Percentiles rank a stretch among this genome's conserved stretches.
Conservation (phyloP, 2,329 filamentous ascomycete species). For the Fusarium sp. region DNA sequence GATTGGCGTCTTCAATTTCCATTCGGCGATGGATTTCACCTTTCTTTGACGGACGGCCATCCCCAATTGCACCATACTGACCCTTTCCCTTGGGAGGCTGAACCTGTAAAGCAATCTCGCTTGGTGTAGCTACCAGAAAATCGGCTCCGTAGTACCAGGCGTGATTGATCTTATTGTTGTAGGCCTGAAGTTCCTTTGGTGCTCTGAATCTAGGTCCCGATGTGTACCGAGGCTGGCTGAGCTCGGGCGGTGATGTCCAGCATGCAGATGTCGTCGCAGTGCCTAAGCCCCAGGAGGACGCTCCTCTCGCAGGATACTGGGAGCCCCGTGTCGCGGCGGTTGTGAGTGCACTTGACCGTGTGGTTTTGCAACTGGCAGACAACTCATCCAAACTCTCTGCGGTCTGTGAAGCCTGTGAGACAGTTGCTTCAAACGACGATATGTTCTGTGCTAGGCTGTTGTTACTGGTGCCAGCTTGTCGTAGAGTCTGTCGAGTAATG, state of each 20-base stretch:
- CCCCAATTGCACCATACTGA: slow-evolving; percentile 51
- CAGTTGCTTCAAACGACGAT: slow-evolving; percentile 1
- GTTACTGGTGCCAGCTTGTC: slow-evolving; percentile 37
- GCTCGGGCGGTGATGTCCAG: slow-evolving; percentile 4
- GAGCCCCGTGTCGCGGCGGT: not conserved
- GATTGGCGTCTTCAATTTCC: slow-evolving; percentile 51
- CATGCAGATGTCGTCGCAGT: slow-evolving; percentile 1
- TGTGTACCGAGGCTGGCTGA: slow-evolving; percentile 13
- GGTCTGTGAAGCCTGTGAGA: not conserved
- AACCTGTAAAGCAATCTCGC: slow-evolving; percentile 37
- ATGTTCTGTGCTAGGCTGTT: slow-evolving; percentile 13
- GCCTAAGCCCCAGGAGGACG: slow-evolving; percentile 9
- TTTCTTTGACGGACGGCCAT: slow-evolving; percentile 45
- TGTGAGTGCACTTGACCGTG: not conserved
- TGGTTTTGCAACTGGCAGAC: not conserved
- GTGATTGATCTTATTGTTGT: slow-evolving; percentile 44
- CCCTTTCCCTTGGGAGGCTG: slow-evolving; percentile 45
- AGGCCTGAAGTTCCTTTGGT: slow-evolving; percentile 37
- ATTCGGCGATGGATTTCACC: slow-evolving; percentile 43
- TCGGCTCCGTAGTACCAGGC: slow-evolving; percentile 54
- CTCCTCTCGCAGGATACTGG: not conserved
- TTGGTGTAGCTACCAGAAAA: slow-evolving; percentile 47
- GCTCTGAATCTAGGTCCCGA: slow-evolving; percentile 32
- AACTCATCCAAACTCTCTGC: not conserved
- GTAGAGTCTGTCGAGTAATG: slow-evolving; percentile 35